These are phyloP conservation scores for Suillus variegatus DNA, from an alignment of 768 basidiomycete species.

Conservation along the genomic window DNA sequence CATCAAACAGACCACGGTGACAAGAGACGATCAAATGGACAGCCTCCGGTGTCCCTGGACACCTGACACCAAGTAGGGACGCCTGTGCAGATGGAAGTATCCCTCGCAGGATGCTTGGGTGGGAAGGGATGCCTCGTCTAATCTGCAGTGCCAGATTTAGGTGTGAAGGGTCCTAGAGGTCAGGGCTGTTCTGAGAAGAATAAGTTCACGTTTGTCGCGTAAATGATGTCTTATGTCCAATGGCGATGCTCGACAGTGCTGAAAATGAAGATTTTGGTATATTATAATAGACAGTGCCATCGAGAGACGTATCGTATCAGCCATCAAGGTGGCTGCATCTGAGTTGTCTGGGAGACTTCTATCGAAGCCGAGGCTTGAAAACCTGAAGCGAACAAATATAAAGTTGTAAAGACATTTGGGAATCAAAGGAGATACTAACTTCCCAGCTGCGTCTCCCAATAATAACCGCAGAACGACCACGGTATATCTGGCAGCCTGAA, in stretches of 20 bases:
- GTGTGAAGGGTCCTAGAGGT: slow-evolving; percentile 6
- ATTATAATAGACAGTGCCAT: background rate
- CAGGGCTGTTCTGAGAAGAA: slow-evolving; percentile 25
- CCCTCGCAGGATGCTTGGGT: background rate
- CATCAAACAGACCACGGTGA: background rate
- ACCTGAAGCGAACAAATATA: slow-evolving; percentile 9
- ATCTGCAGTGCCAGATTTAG: background rate
- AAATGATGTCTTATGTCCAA: slow-evolving; percentile 19
- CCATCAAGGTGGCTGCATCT: slow-evolving; percentile 8
- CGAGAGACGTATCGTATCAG: background rate
- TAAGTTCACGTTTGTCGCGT: slow-evolving; percentile 16
- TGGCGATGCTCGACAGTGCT: slow-evolving; percentile 25
- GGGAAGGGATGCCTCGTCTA: background rate
- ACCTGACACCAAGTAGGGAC: background rate
- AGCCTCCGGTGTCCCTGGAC: background rate
- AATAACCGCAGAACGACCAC: slow-evolving; percentile 6
- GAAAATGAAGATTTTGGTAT: slow-evolving; percentile 14
- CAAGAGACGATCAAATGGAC: background rate
- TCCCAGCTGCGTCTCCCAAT: slow-evolving; percentile 14
- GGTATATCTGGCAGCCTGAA: slow-evolving; percentile 12
- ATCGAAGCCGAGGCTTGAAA: slow-evolving; percentile 2
- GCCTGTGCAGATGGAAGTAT: background rate
- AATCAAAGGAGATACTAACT: slow-evolving; percentile 9
- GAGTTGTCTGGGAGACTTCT: slow-evolving; percentile 29
- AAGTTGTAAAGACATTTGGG: background rate